These are phyloP conservation scores for Ambrosia artemisiifolia DNA, from an alignment of 129 eudicot species.

Conservation along the genomic window DNA sequence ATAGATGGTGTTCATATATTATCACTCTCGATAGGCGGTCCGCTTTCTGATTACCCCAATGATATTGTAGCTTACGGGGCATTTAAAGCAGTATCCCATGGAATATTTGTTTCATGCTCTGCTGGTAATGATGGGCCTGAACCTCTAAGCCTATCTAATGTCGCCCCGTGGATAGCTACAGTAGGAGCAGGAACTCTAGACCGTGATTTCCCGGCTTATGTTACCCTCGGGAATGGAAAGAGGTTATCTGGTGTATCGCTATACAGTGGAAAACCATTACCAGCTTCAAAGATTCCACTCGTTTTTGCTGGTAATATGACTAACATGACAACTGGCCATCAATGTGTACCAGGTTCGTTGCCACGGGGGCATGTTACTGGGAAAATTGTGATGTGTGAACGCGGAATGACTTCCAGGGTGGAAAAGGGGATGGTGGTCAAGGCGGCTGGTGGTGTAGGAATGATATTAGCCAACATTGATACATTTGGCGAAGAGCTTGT, in stretches of 20 bases:
- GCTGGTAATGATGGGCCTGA: constrained; percentile 78
- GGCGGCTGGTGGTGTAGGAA: constrained; percentile 71
- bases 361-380: constrained; percentile 47
- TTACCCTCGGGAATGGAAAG: constrained; percentile 60
- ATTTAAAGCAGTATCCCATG: constrained; percentile 49
- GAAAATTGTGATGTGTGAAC: constrained; percentile 77
- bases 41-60: constrained; percentile 40
- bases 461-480: constrained; percentile 64
- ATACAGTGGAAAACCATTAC: constrained; percentile 55
- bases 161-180: constrained; percentile 84
- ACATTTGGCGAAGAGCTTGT: constrained; percentile 68
- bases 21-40: constrained; percentile 72
- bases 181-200: constrained; percentile 83
- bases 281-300: constrained; percentile 36
- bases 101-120: constrained; percentile 64
- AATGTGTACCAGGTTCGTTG: constrained; percentile 53
- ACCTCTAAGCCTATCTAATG: constrained; percentile 48
- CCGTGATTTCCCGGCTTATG: constrained; percentile 66
- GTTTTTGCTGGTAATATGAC: constrained; percentile 55
- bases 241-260: constrained; percentile 57
- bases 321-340: constrained; percentile 33
- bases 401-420: constrained; percentile 56
- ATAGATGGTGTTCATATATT: constrained; percentile 62
- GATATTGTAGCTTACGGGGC: constrained; percentile 64
- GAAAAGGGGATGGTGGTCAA: constrained; percentile 63